phyloP scores from a whole-genome alignment of 2,329 filamentous ascomycete species.

The Xylaria sp. region DNA sequence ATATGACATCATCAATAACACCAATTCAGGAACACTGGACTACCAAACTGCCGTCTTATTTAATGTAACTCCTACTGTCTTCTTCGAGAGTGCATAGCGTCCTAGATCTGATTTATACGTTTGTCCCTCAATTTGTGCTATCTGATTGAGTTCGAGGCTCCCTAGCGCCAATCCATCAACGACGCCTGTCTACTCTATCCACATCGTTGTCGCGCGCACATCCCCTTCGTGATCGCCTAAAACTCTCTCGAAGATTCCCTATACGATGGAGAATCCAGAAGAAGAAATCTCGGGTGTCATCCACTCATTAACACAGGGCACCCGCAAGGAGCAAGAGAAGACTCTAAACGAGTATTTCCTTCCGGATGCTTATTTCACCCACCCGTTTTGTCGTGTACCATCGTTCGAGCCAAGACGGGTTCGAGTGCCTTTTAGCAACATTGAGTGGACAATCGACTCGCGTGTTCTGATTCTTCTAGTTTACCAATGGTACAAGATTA shows the following conservation, averaged over 20 bases:
- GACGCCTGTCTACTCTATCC: background rate
- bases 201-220: background rate
- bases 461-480: slow-evolving; percentile 70
- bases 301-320: slow-evolving; percentile 69
- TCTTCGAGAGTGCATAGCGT: too few species aligned
- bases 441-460: slow-evolving; percentile 56
- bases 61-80: too few species aligned
- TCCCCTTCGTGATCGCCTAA: background rate
- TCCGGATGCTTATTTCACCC: slow-evolving; percentile 72
- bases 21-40: background rate
- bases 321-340: slow-evolving; percentile 66
- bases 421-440: slow-evolving; percentile 42
- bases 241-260: background rate
- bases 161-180: background rate
- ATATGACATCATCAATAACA: background rate
- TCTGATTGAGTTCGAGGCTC: too few species aligned
- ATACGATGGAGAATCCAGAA: slow-evolving; percentile 44
- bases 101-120: too few species aligned
- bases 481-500: slow-evolving; percentile 83
- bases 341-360: slow-evolving; percentile 77
- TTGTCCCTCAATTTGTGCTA: too few species aligned
- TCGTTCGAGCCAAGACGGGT: slow-evolving; percentile 51
- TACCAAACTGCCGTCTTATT: too few species aligned
- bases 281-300: slow-evolving; percentile 71
- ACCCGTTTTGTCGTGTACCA: slow-evolving; percentile 77